Base-by-base conservation (phyloP, 768 basidiomycete genomes). In the Trametes villosa region DNA sequence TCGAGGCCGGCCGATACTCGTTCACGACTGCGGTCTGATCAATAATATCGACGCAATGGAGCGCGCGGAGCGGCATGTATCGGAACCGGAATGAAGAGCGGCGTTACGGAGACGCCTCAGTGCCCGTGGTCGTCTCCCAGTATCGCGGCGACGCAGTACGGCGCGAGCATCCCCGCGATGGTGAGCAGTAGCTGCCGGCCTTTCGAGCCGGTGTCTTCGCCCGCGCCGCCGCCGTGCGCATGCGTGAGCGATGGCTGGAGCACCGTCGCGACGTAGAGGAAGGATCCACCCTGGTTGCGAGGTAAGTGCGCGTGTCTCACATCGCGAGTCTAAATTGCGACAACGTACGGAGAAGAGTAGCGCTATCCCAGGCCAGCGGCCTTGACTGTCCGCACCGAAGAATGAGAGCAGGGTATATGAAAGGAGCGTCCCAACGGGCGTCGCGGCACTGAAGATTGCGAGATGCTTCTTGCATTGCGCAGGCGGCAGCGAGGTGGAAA, bases 391-490 rank as follows among this genome's bases (percentile, higher is more conserved):
- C 41, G 74, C 71, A 20, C 83, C 83, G 55, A 87, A 75, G 68
- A 81, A 77, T 27, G 80, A 80, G 48, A 96, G 82, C 34, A 90
- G 51, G 13, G 79, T 64, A 70, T 91, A 98, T 0, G 94, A 90
- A n/a, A 83, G 66, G 44, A 98, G 71, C 0, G 97, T 91, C 11
- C 89, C 87, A 6, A 89, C 47, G 0, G 97, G 97, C 0, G 96
- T 96, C 1, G 96, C 88, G 9, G 86, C 79, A 48, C 87, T 86
- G 74, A 99, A 99, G 34, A 87, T 76, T 22, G 86, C 75, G 15
- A 99, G 75, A 55, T 95, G 85, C 71, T 82, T 86, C 65, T 84
- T 85, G 75, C 93, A 92, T 12, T 89, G 83, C 1, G 79, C 65
- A 22, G 85, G 81, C 22, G 90, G 78, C 15, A 95, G 80, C n/a